A percentile compares a stretch with the other conserved stretches of the same genome.
Evolutionary conservation across 1,284 basidiomycete species (phyloP).

Genomic region (Xanthoconium separans): DNA sequence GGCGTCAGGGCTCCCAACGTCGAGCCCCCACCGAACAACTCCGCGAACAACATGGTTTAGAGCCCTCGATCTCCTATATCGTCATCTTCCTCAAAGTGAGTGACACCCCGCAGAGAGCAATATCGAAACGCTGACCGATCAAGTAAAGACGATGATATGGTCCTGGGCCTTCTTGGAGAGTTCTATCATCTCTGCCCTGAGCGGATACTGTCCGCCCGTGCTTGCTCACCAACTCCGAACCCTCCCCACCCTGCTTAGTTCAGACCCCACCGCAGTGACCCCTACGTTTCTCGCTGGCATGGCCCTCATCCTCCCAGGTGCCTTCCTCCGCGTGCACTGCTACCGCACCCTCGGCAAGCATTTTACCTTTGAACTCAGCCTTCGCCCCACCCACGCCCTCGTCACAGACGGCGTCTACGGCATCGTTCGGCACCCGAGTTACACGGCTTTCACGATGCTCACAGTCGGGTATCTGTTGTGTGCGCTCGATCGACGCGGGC

Average conservation of each 20-base stretch:
- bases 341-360: conserved; percentile 18
- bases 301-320: conserved; percentile 10
- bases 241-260: neutral
- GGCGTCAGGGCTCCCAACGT: conserved; percentile 12
- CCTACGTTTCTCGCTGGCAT: conserved; percentile 12
- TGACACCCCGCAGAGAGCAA: neutral
- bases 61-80: neutral
- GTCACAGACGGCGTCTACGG: conserved; percentile 29
- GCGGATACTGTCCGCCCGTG: conserved; percentile 1
- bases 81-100: neutral
- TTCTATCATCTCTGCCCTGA: conserved; percentile 10
- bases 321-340: conserved; percentile 20
- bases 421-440: conserved; percentile 33
- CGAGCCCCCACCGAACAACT: conserved; percentile 13
- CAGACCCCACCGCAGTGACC: neutral
- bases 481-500: conserved; percentile 5
- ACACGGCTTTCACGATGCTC: conserved; percentile 8
- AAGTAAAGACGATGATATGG: neutral
- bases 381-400: conserved; percentile 27
- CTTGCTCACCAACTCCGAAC: conserved; percentile 5
- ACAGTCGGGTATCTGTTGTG: conserved; percentile 9
- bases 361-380: conserved; percentile 32
- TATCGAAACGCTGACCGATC: neutral
- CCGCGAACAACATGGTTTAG: conserved; percentile 9
- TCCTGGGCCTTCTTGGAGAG: conserved; percentile 1